A percentile compares a stretch with the other conserved stretches of the same genome.
Conservation (phyloP, 2,329 filamentous ascomycete species). For the Aspergillus transmontanensis region DNA sequence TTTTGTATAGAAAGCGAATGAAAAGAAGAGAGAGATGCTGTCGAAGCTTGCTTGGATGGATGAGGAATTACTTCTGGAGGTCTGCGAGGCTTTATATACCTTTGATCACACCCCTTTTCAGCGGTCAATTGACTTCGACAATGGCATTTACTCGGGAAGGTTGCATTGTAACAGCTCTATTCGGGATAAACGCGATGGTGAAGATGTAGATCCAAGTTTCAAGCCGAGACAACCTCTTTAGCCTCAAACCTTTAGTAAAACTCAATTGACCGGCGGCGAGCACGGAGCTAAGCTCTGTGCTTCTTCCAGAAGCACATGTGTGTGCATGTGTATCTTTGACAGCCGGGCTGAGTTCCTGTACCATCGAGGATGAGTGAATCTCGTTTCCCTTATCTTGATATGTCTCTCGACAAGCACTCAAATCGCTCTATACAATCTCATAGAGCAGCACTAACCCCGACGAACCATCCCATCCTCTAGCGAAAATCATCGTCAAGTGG, state of each 20-base stretch:
- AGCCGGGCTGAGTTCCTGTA: not conserved
- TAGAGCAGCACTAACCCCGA: not conserved
- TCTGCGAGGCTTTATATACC: not conserved
- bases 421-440: not conserved
- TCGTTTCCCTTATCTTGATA: not conserved
- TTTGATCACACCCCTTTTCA: not conserved
- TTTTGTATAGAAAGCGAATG: not conserved
- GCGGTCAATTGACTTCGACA: not conserved
- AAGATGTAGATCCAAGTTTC: not conserved
- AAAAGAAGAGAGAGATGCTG: not conserved
- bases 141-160: not conserved
- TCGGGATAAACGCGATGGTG: not conserved
- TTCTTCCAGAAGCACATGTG: not conserved
- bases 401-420: not conserved
- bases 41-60: not conserved
- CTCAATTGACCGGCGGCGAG: not conserved
- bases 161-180: not conserved
- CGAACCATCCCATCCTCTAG: not conserved
- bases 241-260: not conserved
- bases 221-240: not conserved
- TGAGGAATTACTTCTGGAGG: not conserved
- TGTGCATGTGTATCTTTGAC: not conserved
- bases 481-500: not conserved
- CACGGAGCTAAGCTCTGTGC: not conserved
- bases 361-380: not conserved